Conservation (phyloP, 768 basidiomycete genomes). For the Agaricus blazei region DNA sequence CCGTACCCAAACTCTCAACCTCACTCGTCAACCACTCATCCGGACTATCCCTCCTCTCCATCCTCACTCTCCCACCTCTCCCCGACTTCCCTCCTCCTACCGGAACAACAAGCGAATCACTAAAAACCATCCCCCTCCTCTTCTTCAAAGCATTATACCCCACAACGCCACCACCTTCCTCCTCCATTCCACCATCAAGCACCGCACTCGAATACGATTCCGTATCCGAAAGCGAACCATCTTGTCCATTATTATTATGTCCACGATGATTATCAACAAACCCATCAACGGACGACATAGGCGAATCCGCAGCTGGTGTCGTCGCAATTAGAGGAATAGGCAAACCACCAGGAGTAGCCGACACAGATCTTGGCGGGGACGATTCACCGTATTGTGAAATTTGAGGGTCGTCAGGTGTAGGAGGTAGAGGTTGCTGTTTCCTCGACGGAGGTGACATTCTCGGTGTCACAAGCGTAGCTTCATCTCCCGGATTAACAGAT, state of each 20-base stretch:
- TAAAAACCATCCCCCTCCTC: slow-evolving; percentile 2
- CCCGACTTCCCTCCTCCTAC: not conserved
- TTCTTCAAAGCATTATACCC: not conserved
- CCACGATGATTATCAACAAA: not conserved
- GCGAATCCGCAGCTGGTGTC: slow-evolving; percentile 9
- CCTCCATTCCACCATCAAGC: not conserved
- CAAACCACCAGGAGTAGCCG: slow-evolving; percentile 32
- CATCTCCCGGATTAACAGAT: not conserved
- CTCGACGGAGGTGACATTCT: not conserved
- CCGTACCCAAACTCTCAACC: slow-evolving; percentile 1
- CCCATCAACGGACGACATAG: not conserved
- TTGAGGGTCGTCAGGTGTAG: not conserved
- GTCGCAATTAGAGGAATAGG: slow-evolving; percentile 55
- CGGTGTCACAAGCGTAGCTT: not conserved
- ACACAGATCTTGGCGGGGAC: not conserved
- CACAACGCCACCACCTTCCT: not conserved
- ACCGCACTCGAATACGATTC: not conserved
- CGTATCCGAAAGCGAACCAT: not conserved
- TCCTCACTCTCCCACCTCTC: not conserved
- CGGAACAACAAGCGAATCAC: slow-evolving; percentile 8
- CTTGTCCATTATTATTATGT: not conserved
- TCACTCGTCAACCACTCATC: not conserved
- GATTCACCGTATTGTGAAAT: not conserved
- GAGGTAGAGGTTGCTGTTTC: not conserved
- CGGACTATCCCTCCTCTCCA: not conserved